Evolutionary conservation across 2,329 filamentous ascomycete genomes (phyloP).

Genomic region (Cytospora leucostoma): DNA sequence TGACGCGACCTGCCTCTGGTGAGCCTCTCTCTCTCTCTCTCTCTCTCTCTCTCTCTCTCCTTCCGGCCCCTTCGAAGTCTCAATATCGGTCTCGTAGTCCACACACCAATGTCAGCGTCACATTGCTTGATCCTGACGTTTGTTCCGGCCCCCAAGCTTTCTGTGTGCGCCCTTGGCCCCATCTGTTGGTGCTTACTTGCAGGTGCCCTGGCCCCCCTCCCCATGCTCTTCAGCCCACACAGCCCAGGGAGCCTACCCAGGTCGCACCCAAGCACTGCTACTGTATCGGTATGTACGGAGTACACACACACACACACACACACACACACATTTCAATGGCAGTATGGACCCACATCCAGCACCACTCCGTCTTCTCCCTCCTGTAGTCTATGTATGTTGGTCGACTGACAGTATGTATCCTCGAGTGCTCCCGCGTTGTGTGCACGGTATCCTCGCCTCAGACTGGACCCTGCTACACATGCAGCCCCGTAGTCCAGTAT

Average conservation of each 20-base stretch:
- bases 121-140: neutral
- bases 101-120: neutral
- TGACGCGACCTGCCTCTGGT: neutral
- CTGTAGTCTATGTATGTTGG: neutral
- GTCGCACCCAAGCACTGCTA: neutral
- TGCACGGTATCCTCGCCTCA: neutral
- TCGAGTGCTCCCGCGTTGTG: neutral
- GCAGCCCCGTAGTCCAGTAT: slow-evolving; percentile 10
- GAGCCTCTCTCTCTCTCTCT: neutral
- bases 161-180: neutral
- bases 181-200: neutral
- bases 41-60: neutral
- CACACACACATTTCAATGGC: neutral
- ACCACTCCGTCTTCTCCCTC: neutral
- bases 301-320: too few relatives aligned
- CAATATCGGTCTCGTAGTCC: neutral
- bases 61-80: neutral
- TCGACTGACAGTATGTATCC: neutral
- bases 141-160: neutral
- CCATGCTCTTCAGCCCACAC: neutral
- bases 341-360: neutral
- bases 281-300: neutral
- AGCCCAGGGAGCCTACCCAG: neutral
- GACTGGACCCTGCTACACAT: slow-evolving; percentile 1
- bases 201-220: neutral